A percentile compares a stretch with the other conserved stretches of the same genome.
phyloP scores from a whole-genome alignment of 179 eudicot species.

The Drosera spatulata region DNA sequence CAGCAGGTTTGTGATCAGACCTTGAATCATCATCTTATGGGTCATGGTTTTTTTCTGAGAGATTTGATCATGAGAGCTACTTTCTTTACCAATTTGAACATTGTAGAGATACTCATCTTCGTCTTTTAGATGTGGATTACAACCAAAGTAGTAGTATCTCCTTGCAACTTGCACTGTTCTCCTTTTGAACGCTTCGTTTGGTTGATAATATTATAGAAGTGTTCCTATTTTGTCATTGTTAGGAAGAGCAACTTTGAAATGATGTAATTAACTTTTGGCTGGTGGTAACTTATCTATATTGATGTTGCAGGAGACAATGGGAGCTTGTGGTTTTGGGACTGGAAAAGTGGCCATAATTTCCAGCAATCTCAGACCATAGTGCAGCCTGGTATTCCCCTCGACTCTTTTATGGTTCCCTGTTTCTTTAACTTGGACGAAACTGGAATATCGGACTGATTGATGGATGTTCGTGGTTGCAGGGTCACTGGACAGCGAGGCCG shows the following conservation, averaged over 20 bases:
- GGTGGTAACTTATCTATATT: background rate
- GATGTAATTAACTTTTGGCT: background rate
- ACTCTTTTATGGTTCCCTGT: background rate
- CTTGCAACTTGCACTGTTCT: too few species aligned
- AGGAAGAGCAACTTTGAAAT: too few species aligned
- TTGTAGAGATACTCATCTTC: too few species aligned
- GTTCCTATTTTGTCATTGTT: too few species aligned
- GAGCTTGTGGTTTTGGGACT: slow-evolving; percentile 99
- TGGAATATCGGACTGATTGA: too few species aligned
- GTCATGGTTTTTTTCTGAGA: too few species aligned
- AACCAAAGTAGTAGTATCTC: too few species aligned
- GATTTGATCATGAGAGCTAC: too few species aligned
- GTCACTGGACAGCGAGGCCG: slow-evolving; percentile 95
- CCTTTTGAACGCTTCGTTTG: too few species aligned
- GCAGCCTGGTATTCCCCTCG: slow-evolving; percentile 63
- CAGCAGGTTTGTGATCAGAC: slow-evolving; percentile 51
- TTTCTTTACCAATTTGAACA: too few species aligned
- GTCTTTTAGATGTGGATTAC: too few species aligned
- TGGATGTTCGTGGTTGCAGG: slow-evolving; percentile 31
- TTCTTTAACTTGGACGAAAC: background rate
- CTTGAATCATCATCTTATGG: background rate
- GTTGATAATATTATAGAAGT: too few species aligned
- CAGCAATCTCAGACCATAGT: slow-evolving; percentile 92
- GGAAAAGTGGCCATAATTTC: slow-evolving; percentile 97
- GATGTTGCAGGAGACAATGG: slow-evolving; percentile 74